Base-by-base conservation (phyloP, 345 rosid species). In the Xanthoceras sorbifolium region DNA sequence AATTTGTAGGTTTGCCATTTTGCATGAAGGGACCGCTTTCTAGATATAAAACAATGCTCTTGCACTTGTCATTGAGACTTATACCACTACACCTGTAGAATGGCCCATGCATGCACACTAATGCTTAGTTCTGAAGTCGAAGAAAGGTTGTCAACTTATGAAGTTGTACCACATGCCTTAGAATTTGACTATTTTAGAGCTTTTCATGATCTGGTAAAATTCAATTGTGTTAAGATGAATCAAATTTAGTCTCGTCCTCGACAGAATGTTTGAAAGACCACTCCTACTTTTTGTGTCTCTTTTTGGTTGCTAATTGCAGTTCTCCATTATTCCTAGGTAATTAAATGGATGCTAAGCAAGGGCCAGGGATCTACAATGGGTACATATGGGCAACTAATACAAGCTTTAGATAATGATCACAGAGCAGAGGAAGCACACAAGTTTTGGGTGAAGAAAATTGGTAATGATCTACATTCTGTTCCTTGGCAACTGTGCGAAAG, bases 331-430 rank as follows among this genome's bases (percentile, higher is more conserved):
- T 72, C 50, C 25, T 79, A 94, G 98, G 97, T 95, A 66, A 91
- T 96, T 73, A 96, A 96, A 81, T 96, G 99, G 99, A 91, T 96
- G 89, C 89, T 96, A 71, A 96, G 99, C 89, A 96, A 93, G 84
- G 98, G 98, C 67, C 97, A 96, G 79, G 98, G 97, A 83, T 86
- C 85, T 75, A 96, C 99, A 55, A 86, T 90, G 88, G 98, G 97
- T 72, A 91, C 93, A 2, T 92, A 88, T 75, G 78, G 79, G 59
- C 94, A 93, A 82, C 83, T 96, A 62, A 78, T 93, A 76, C 87
- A 83, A 52, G 98, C 99, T 67, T 86, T 95, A 46, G 99, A 93
- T 77, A 91, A 79, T 93, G 99, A 95, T 82, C 88, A 91, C 65
- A 83, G 99, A 78, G 97, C 93, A 62, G 90, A 89, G 78, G 98